A percentile compares a stretch with the other conserved stretches of the same genome.
phyloP scores from a whole-genome alignment of 2,329 filamentous ascomycete species.

The Aspergillus pseudoterreus region DNA sequence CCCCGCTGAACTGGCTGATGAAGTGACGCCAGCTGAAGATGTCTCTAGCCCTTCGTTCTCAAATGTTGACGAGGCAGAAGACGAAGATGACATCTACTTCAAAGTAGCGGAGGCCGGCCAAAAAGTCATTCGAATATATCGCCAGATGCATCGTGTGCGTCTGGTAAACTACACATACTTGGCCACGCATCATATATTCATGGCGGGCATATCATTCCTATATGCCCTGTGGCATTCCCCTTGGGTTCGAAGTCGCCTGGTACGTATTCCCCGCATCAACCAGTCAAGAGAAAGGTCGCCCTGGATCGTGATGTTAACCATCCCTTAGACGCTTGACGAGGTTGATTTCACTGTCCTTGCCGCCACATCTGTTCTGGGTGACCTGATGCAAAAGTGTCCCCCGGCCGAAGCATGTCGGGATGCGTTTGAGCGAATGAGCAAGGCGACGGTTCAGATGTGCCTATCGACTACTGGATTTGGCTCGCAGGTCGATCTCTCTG shows the following conservation, averaged over 20 bases:
- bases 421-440: conserved; percentile 91
- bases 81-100: conserved; percentile 87
- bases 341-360: conserved; percentile 96
- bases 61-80: conserved; percentile 49
- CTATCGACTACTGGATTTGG: conserved; percentile 82
- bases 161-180: conserved; percentile 95
- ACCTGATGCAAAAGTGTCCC: conserved; percentile 90
- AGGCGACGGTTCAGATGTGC: conserved; percentile 93
- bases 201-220: conserved; percentile 90
- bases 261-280: conserved; percentile 46
- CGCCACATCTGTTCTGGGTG: conserved; percentile 85
- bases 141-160: conserved; percentile 80
- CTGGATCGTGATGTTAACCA: conserved; percentile 1
- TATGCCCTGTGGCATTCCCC: conserved; percentile 98
- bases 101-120: conserved; percentile 95
- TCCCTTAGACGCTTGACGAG: conserved; percentile 71
- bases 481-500: conserved; percentile 32
- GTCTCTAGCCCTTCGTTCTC: conserved; percentile 54
- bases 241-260: conserved; percentile 77
- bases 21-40: conserved; percentile 60
- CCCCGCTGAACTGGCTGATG: conserved; percentile 76
- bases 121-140: conserved; percentile 84
- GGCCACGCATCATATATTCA: conserved; percentile 93
- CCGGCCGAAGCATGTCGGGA: conserved; percentile 92
- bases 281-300: not conserved